phyloP scores from a whole-genome alignment of 805 yeast genomes.

The Nakazawaea pomicola region DNA sequence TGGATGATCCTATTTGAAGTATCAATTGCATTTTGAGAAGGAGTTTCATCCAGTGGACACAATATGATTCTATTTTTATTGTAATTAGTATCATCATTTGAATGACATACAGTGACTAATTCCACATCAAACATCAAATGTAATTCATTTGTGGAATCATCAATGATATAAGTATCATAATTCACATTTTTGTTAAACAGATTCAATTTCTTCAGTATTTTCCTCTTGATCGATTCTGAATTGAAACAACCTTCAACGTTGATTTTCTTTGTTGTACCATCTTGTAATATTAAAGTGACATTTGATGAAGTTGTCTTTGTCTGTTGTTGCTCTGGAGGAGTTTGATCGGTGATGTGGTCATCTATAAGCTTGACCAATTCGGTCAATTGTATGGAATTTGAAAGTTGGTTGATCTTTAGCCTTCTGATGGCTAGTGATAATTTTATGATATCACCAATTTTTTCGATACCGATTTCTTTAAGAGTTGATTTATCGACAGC shows the following conservation, averaged over 20 bases:
- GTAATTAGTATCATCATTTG: slow-evolving; percentile 46
- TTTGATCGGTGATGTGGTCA: not conserved
- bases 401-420: slow-evolving; percentile 31
- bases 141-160: slow-evolving; percentile 32
- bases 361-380: not conserved
- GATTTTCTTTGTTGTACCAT: slow-evolving; percentile 64
- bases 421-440: slow-evolving; percentile 54
- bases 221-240: slow-evolving; percentile 71
- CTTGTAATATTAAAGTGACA: slow-evolving; percentile 68
- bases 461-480: slow-evolving; percentile 66
- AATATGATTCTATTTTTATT: slow-evolving; percentile 70
- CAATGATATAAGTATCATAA: slow-evolving; percentile 61
- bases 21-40: slow-evolving; percentile 55
- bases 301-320: slow-evolving; percentile 2
- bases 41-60: slow-evolving; percentile 59
- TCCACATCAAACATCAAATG: slow-evolving; percentile 69
- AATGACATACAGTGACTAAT: slow-evolving; percentile 76
- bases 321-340: not conserved
- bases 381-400: not conserved
- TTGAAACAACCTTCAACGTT: slow-evolving; percentile 76
- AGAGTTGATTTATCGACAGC: slow-evolving; percentile 62
- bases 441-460: slow-evolving; percentile 79
- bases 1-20: slow-evolving; percentile 44
- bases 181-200: slow-evolving; percentile 35
- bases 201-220: slow-evolving; percentile 50